phyloP scores from a whole-genome alignment of 768 basidiomycete species.

The Hericium coralloides region DNA sequence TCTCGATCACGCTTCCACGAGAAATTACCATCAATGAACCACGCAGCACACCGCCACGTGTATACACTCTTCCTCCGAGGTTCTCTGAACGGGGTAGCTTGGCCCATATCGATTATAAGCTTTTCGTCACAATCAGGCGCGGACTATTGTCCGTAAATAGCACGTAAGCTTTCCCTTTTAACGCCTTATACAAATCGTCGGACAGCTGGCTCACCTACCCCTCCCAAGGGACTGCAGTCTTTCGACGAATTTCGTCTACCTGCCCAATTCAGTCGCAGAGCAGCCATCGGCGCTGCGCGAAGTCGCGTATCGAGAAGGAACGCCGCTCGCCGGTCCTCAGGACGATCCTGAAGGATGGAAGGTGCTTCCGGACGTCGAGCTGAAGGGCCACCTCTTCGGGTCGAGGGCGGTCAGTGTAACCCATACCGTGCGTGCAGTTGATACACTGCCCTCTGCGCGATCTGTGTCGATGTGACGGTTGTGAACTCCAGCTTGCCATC shows the following conservation, averaged over 20 bases:
- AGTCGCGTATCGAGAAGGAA: slow-evolving; percentile 6
- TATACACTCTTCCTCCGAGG: slow-evolving; percentile 39
- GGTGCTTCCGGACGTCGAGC: slow-evolving; percentile 5
- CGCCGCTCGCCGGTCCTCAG: background rate
- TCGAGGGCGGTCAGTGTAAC: background rate
- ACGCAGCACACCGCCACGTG: slow-evolving; percentile 18
- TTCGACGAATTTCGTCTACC: slow-evolving; percentile 7
- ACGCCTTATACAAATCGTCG: background rate
- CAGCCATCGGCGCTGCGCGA: slow-evolving; percentile 9
- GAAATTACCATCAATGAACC: slow-evolving; percentile 30
- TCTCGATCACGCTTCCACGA: slow-evolving; percentile 35
- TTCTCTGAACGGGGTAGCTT: slow-evolving; percentile 30
- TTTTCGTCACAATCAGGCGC: slow-evolving; percentile 6
- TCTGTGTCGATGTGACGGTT: background rate
- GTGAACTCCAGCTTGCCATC: background rate
- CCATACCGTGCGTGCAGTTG: background rate
- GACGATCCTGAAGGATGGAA: slow-evolving; percentile 15
- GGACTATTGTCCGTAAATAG: slow-evolving; percentile 7
- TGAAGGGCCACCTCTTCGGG: background rate
- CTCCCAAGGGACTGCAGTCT: slow-evolving; percentile 3
- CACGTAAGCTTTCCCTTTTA: slow-evolving; percentile 3
- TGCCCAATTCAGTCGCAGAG: slow-evolving; percentile 11
- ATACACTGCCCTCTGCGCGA: background rate
- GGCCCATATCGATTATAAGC: slow-evolving; percentile 13
- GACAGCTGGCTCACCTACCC: background rate